Evolutionary conservation across 2,329 filamentous ascomycete species (phyloP), one percentile per base, ranked within the genome.

Genomic region (Cladophialophora chaetospira): DNA sequence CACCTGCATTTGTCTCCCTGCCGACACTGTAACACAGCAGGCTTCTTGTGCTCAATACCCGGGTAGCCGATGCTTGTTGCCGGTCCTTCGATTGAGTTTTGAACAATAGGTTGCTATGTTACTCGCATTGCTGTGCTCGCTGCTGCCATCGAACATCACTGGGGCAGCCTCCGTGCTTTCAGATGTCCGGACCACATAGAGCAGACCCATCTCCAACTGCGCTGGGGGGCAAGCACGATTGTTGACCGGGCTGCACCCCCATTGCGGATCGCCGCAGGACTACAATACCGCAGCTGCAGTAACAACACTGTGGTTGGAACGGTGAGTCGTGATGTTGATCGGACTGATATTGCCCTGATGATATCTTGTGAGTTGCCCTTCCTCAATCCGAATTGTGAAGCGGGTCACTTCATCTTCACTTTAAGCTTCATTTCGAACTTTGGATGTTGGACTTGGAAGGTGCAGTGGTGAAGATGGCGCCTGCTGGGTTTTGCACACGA

Each of bases 381-480:
- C n/a, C n/a, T n/a, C n/a, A n/a, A n/a, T n/a, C n/a, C n/a, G n/a
- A n/a, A n/a, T n/a, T n/a, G n/a, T n/a, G n/a, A n/a, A n/a, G 36
- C 36, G 31, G 17, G 8, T 38, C 13, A 29, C 8, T 38, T 28
- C 46, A 51, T 36, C 6, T n/a, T 42, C 23, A 40, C 21, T 29
- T 19, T 51, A 42, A 17, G 3, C 33, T 38, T 49, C 46, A 38
- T 28, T 25, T 15, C 44, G 15, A 23, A 35, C 3, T 6, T 33
- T 4, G 35, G 19, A 13, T n/a, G n/a, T n/a, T n/a, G n/a, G n/a
- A 36, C 31, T 23, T 44, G 53, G 57, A 53, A 56, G 21, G 42
- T 40, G 49, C 57, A 29, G 15, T 21, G 28, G 26, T 25, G 31
- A 47, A 31, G 50, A 57, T 57, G 50, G 50, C 45, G 44, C 31